phyloP scores from a whole-genome alignment of 805 yeast species.

The Cyberlindnera bimundalis region DNA sequence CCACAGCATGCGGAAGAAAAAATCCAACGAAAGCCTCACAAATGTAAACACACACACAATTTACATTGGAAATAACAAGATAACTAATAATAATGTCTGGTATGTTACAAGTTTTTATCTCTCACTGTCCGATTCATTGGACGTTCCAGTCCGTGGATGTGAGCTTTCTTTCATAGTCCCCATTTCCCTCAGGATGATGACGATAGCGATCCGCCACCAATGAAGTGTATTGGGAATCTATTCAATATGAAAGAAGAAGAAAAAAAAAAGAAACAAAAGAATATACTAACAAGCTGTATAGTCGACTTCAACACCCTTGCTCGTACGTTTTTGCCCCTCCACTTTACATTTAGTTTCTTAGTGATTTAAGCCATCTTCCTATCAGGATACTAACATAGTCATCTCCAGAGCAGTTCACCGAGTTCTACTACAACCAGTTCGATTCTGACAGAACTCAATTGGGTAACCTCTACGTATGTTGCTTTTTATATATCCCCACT shows the following conservation, averaged over 20 bases:
- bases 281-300: slow-evolving; percentile 18
- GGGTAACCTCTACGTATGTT: slow-evolving; percentile 76
- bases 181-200: no score
- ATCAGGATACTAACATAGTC: slow-evolving; percentile 13
- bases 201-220: no score
- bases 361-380: no score
- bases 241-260: no score
- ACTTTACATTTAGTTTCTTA: no score
- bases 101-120: slow-evolving; percentile 13
- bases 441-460: slow-evolving; percentile 89
- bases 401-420: slow-evolving; percentile 70
- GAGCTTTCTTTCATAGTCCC: no score
- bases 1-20: not conserved
- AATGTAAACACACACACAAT: no score
- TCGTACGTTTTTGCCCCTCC: no score
- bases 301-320: slow-evolving; percentile 47
- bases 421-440: slow-evolving; percentile 92
- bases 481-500: not conserved
- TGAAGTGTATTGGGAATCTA: no score
- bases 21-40: not conserved
- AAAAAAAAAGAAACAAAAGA: not conserved
- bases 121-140: no score
- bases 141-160: no score
- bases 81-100: slow-evolving; percentile 19
- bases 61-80: no score